phyloP scores from a whole-genome alignment of 2,329 filamentous ascomycete genomes.

The Microsporum audouinii region DNA sequence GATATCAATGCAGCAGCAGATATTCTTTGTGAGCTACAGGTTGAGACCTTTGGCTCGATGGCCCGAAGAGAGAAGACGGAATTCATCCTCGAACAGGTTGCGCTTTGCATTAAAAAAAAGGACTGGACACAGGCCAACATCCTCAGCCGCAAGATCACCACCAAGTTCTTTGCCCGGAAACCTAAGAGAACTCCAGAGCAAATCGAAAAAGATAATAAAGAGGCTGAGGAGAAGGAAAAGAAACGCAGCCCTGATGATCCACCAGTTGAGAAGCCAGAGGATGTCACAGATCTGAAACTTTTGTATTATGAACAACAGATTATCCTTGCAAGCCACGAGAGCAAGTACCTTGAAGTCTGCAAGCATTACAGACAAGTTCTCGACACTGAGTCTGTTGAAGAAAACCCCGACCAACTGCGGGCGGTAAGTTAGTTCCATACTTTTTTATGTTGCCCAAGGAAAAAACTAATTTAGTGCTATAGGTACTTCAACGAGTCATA shows the following conservation, averaged over 20 bases:
- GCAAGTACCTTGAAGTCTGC: slow-evolving; percentile 94
- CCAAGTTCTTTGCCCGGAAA: slow-evolving; percentile 77
- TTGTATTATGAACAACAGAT: slow-evolving; percentile 97
- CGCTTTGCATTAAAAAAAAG: slow-evolving; percentile 83
- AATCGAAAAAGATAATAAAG: slow-evolving; percentile 80
- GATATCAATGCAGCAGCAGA: slow-evolving; percentile 83
- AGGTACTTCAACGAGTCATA: slow-evolving; percentile 89
- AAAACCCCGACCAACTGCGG: slow-evolving; percentile 73
- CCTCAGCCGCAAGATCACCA: slow-evolving; percentile 92
- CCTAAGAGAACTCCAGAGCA: slow-evolving; percentile 83
- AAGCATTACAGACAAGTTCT: slow-evolving; percentile 96
- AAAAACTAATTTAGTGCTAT: slow-evolving; percentile 5
- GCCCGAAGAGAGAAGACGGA: slow-evolving; percentile 94
- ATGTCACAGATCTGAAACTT: slow-evolving; percentile 92
- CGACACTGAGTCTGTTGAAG: slow-evolving; percentile 89
- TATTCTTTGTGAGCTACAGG: slow-evolving; percentile 91
- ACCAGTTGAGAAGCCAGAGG: slow-evolving; percentile 65
- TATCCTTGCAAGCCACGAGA: slow-evolving; percentile 84
- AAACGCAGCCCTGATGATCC: slow-evolving; percentile 66
- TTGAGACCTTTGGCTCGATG: slow-evolving; percentile 99
- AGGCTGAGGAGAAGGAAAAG: slow-evolving; percentile 63
- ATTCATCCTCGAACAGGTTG: slow-evolving; percentile 92
- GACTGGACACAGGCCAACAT: slow-evolving; percentile 96
- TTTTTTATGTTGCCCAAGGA: background rate
- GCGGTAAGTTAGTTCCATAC: slow-evolving; percentile 48